Base-by-base conservation (phyloP, 176 grass and related monocot genomes). In the Aegilops umbellulata region DNA sequence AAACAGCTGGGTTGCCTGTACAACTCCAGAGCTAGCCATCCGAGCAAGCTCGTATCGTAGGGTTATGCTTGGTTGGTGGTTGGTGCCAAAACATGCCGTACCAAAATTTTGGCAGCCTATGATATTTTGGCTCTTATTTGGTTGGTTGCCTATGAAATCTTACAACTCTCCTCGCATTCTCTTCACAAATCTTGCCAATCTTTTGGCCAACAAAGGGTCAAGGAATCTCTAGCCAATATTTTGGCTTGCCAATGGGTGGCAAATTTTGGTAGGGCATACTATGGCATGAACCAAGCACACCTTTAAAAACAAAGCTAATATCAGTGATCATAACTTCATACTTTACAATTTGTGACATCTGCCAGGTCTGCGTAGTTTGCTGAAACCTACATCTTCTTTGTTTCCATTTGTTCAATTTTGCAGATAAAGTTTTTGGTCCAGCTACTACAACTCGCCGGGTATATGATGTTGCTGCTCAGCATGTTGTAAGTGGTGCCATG, bases 351-450 rank as follows among this genome's bases (percentile, higher is more conserved):
- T 66, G 41, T 74, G 14, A 74, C 44, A 63, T 24, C 69, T 77
- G 46, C 58, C 46, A 58, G 24, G 4, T 57, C 27, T 63, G 41
- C 64, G 19, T 15, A 65, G 73, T 72, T 71, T 72, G 70, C 32
- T 87, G 23, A 90, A 71, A 44, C 8, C 29, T 61, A 29, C 34
- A 81, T 81, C 15, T 6, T 64, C 39, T 83, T 61, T 79, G 8
- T 74, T 49, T 85, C 13, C 12, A 49, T 68, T 65, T 71, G 31
- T 53, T 81, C 60, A 61, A 27, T 57, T 86, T 61, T 80, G 35
- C 88, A 98, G 96, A 98, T 89, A 98, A 90, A 91, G 96, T 98
- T 80, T 98, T 98, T 91, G 96, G 96, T 10, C 96, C 96, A 74
- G 96, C 96, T 78, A 98, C 91, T 62, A 95, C 93, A 55, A 98